Evolutionary conservation across 495 filamentous ascomycete species (phyloP).

Genomic region (Neurospora tetraspora): DNA sequence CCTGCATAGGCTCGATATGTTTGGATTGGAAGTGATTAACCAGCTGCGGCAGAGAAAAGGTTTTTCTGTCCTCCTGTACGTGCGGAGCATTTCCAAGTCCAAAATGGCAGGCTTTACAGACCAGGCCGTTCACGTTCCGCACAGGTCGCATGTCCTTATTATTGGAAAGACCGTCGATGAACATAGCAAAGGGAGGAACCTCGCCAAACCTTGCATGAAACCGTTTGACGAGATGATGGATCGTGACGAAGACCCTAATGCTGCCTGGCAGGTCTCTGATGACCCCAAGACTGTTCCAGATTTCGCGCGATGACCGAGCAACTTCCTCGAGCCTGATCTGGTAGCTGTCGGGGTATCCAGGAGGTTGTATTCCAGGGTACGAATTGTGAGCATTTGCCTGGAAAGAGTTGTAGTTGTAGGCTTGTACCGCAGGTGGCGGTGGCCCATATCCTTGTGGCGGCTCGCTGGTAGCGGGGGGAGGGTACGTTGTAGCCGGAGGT

Average conservation of each 20-base stretch:
- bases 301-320: constrained; percentile 45
- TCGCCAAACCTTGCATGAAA: constrained; percentile 46
- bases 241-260: constrained; percentile 51
- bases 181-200: constrained; percentile 47
- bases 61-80: constrained; percentile 33
- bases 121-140: constrained; percentile 52
- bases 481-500: constrained; percentile 12
- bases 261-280: constrained; percentile 54
- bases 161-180: constrained; percentile 57
- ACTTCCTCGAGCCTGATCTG: constrained; percentile 48
- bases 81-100: constrained; percentile 23
- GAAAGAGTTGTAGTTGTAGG: constrained; percentile 19
- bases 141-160: constrained; percentile 57
- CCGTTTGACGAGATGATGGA: constrained; percentile 49
- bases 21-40: constrained; percentile 57
- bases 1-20: constrained; percentile 37
- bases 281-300: constrained; percentile 50
- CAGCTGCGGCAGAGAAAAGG: constrained; percentile 51
- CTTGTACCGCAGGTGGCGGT: constrained; percentile 10
- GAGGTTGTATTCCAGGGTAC: constrained; percentile 2
- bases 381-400: constrained; percentile 12
- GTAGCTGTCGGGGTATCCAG: constrained; percentile 26
- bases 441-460: constrained; percentile 11
- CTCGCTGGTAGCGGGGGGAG: constrained; percentile 9
- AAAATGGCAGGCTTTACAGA: constrained; percentile 50